Conservation (phyloP, 768 basidiomycete genomes). For the Tephrocybe sp. region DNA sequence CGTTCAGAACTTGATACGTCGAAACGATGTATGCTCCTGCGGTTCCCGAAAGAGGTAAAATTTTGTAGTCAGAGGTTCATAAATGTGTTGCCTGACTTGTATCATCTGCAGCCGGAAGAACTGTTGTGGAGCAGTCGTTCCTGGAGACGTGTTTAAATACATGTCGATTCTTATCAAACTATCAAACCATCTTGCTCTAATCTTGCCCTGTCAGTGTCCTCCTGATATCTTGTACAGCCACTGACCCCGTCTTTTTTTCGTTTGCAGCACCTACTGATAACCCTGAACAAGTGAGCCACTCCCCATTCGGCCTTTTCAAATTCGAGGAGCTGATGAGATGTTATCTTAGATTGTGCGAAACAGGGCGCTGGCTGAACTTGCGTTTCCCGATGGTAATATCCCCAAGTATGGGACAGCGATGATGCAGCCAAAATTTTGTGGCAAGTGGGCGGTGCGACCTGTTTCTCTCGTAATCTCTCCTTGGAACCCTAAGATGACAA, state of each 20-base stretch:
- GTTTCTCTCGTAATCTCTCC: too few species aligned
- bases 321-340: background rate
- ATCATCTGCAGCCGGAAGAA: constrained; percentile 36
- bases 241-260: constrained; percentile 2
- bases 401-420: constrained; percentile 66
- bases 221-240: background rate
- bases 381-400: constrained; percentile 56
- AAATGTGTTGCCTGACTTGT: constrained; percentile 7
- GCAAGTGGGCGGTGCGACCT: constrained; percentile 75
- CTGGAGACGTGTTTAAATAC: constrained; percentile 72
- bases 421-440: constrained; percentile 67
- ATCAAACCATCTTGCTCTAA: constrained; percentile 85
- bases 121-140: constrained; percentile 47
- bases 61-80: background rate
- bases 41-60: constrained; percentile 54
- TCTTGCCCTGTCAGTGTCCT: constrained; percentile 66
- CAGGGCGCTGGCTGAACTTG: constrained; percentile 57
- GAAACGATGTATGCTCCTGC: constrained; percentile 76
- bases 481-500: background rate
- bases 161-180: constrained; percentile 84
- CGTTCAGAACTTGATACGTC: constrained; percentile 70
- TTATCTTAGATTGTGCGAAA: constrained; percentile 39
- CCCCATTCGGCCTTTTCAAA: background rate
- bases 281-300: constrained; percentile 56
- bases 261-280: constrained; percentile 70